Evolutionary conservation across 2,329 filamentous ascomycete genomes (phyloP).

Genomic region (Metarhizium anisopliae): DNA sequence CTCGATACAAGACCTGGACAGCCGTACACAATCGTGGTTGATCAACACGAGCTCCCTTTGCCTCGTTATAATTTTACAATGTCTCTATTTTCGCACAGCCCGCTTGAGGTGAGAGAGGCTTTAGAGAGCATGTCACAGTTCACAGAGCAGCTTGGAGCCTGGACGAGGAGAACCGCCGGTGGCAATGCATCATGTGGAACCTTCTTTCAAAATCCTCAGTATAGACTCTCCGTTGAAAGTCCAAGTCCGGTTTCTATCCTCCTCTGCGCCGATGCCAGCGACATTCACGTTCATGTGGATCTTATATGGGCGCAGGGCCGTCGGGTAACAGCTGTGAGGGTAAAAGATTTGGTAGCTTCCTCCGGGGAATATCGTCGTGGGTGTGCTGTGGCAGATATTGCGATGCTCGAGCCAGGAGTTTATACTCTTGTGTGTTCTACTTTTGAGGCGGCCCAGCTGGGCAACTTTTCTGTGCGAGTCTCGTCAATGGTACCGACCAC

Average conservation of each 20-base stretch:
- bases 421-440: conserved; percentile 91
- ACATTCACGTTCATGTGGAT: conserved; percentile 75
- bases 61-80: conserved; percentile 77
- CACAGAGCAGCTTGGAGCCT: conserved; percentile 53
- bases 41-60: conserved; percentile 69
- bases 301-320: conserved; percentile 69
- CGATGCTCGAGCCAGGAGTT: conserved; percentile 54
- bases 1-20: conserved; percentile 37
- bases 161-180: conserved; percentile 74
- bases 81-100: conserved; percentile 64
- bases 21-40: conserved; percentile 54
- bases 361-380: conserved; percentile 85
- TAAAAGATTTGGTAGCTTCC: conserved; percentile 69
- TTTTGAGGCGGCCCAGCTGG: conserved; percentile 72
- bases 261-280: conserved; percentile 56
- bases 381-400: conserved; percentile 60
- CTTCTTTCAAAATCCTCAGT: conserved; percentile 86
- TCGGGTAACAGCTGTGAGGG: conserved; percentile 59
- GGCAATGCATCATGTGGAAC: conserved; percentile 69
- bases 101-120: conserved; percentile 54
- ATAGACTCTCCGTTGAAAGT: conserved; percentile 50
- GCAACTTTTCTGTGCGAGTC: conserved; percentile 67
- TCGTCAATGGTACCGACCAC: conserved; percentile 49
- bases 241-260: conserved; percentile 61
- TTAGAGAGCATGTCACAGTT: conserved; percentile 48